Evolutionary conservation across 306 rosid genomes (phyloP).

Genomic region (Quercus parvula): DNA sequence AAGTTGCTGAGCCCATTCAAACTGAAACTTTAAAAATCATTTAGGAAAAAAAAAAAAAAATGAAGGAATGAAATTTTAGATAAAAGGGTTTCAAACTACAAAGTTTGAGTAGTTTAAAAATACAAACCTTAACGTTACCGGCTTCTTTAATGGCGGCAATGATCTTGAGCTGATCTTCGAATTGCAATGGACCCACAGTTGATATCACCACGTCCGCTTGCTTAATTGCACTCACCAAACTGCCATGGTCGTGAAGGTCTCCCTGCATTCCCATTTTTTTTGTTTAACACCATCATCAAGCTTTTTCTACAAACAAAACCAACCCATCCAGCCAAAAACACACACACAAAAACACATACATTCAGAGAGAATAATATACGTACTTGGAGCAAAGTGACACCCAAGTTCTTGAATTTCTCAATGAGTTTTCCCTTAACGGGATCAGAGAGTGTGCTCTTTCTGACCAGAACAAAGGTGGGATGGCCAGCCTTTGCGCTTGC

Average conservation of each 20-base stretch:
- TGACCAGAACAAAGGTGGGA: slow-evolving; percentile 71
- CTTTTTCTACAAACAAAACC: not conserved
- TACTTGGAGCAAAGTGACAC: slow-evolving; percentile 60
- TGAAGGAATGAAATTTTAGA: not conserved
- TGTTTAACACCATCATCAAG: not conserved
- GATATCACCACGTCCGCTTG: slow-evolving; percentile 87
- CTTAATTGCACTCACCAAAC: slow-evolving; percentile 70
- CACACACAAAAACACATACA: not conserved
- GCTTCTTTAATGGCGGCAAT: slow-evolving; percentile 87
- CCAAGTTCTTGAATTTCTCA: slow-evolving; percentile 46
- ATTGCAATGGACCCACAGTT: slow-evolving; percentile 51
- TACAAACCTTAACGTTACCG: slow-evolving; percentile 69
- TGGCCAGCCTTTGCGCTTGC: slow-evolving; percentile 77
- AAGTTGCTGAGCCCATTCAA: no score
- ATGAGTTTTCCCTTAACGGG: slow-evolving; percentile 55
- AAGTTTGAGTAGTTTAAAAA: not conserved
- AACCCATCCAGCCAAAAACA: not conserved
- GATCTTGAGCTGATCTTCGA: slow-evolving; percentile 78
- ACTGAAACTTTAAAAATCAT: no score
- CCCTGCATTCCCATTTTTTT: slow-evolving; percentile 44
- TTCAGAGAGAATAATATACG: not conserved
- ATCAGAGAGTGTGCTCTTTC: slow-evolving; percentile 62
- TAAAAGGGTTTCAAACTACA: not conserved
- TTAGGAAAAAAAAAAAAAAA: not conserved
- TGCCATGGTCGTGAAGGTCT: slow-evolving; percentile 67